Base-by-base conservation (phyloP, 2,329 filamentous ascomycete species). In the Calonectria fujianensis region DNA sequence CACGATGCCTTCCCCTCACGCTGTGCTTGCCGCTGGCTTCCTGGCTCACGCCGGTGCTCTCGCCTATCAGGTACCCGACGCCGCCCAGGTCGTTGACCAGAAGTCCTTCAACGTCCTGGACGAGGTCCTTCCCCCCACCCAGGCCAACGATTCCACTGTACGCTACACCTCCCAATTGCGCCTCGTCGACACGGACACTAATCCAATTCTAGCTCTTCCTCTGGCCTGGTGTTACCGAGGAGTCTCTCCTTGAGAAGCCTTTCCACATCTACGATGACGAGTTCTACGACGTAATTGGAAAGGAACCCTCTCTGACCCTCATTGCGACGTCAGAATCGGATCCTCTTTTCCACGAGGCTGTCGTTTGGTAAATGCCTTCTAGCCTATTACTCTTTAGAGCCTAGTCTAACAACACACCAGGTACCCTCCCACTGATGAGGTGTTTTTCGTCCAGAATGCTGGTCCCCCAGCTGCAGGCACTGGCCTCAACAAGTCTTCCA, bases 381-480 rank as follows among this genome's bases (percentile, higher is more conserved):
- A 10, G 1, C 7, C 3, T 24, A 18, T 27, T 10, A 4, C 37
- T 45, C 1, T 24, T 32, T 57, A 65, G 2, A 18, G 7, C 9
- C 4, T 0, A 37, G 31, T 10, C 24, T 74, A 51, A 67, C 48
- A 48, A 41, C 37, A 61, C 18, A 61, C 0, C 9, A 82, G 81
- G 78, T 87, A 85, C 31, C 83, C 80, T 24, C 85, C 85, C 0
- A 90, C 87, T 0, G 86, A 90, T 27, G 89, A 90, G 74, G 83
- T 90, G 51, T 90, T 91, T 77, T 91, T 91, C 51, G 88, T 87
- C 0, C 89, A 91, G 70, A 90, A 89, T 54, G 89, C 89, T 0
- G 89, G 89, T 0, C 83, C 85, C 0, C 77, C 74, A 0, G 87
- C 83, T 10, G 86, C 89, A 4, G 89, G 89, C 1, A 90, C 89